Evolutionary conservation across 2,329 filamentous ascomycete species (phyloP), one percentile per base, ranked within the genome.

Genomic region (Talaromyces sp.): DNA sequence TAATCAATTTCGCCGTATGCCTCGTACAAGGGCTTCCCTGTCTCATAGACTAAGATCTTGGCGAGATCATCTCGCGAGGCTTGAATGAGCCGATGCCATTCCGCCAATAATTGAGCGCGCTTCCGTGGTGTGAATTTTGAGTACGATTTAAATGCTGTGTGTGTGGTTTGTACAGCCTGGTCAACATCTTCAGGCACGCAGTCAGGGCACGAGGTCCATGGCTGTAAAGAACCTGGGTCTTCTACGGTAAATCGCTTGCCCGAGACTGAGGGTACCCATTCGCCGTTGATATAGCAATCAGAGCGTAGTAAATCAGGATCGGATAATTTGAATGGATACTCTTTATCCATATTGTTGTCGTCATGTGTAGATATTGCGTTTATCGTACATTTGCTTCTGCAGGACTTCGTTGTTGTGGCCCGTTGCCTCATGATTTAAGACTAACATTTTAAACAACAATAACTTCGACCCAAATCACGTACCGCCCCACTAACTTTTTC

Each of bases 61-160:
- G 86, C 85, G 36, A 89, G 74, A 66, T 89, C 87, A 56, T 87
- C 83, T 63, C 78, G 80, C 66, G 87, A 84, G 58, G 84, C 84
- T 7, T 83, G 81, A 65, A 89, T 88, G 60, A 90, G 78, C 3
- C 80, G 72, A 72, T 89, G 84, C 86, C 87, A 90, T 72, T 85
- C 85, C 60, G 87, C 73, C 9, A 90, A 76, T 73, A 84, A 82
- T 67, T 88, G 82, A 1, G 87, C 87, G 59, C 87, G 82, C 58
- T 80, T 79, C 16, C 85, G 80, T 0, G 88, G 87, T 65, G 83
- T 88, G 60, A 82, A 74, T 64, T 85, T 87, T 62, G 79, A 81
- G 75, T 84, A 90, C 23, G 75, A 74, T 64, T 85, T 75, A 67
- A 90, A 90, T 4, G 85, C 85, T n/a, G 75, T 74, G 63, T 88